Evolutionary conservation across 345 rosid genomes (phyloP), one percentile per base, ranked within the genome.

Genomic region (Cardamine chenopodiifolia): DNA sequence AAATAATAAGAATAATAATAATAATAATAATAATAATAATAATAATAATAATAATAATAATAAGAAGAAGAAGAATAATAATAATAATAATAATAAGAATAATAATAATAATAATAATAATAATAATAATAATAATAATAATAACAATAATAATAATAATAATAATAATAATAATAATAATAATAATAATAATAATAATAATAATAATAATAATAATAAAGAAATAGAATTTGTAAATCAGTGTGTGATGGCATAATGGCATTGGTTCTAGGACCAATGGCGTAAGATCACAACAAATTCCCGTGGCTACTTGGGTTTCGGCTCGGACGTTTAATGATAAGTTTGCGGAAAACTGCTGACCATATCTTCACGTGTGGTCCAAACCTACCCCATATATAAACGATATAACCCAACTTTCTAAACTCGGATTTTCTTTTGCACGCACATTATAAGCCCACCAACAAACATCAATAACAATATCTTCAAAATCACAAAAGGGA

Each of bases 401-500:
- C 44, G 29, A 42, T 31, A 18, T 42, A 61, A 34, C 19, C 29
- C 29, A 54, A 42, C 58, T 53, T 57, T 40, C 20, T 34, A 70
- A 47, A 75, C 63, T 68, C 37, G 11, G 70, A 62, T 76, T 54
- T 70, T 55, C 45, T 62, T 45, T 63, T 64, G 69, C 66, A 63
- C 66, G 55, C 61, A 70, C 71, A 63, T 42, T 54, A 70, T 12
- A 77, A 45, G 17, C 53, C 72, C 77, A 77, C 72, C 80, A 77
- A 65, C 80, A 65, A 71, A 65, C 72, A 77, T 66, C 72, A 71
- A 59, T 52, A 48, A 39, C 62, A 48, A 39, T 64, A 71, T 71
- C 80, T 77, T 77, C 77, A 65, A n/a, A 71, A 71, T 64, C 72
- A 64, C 80, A 77, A 77, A 77, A 77, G 72, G 7, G 52, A 66